phyloP scores from a whole-genome alignment of 768 basidiomycete species.

The Auriscalpium vulgare region DNA sequence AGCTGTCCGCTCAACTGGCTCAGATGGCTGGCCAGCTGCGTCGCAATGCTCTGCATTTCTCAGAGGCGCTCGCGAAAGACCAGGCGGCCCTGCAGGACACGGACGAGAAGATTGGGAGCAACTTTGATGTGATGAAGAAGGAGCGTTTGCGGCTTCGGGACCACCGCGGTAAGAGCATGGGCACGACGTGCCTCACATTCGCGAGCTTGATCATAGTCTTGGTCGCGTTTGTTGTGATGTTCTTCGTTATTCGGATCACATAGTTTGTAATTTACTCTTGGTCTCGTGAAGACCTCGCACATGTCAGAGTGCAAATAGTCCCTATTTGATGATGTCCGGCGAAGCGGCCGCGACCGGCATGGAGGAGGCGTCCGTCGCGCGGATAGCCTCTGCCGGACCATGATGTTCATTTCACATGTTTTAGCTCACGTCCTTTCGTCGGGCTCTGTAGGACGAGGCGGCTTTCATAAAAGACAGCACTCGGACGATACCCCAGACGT shows the following conservation, averaged over 20 bases:
- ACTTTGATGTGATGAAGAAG: constrained; percentile 59
- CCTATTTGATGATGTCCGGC: too few species aligned
- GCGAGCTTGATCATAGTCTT: constrained; percentile 53
- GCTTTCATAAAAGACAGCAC: too few species aligned
- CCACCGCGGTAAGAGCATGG: constrained; percentile 37
- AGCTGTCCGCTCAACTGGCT: constrained; percentile 66
- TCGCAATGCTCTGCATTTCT: constrained; percentile 74
- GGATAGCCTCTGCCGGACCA: too few species aligned
- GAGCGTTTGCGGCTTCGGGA: constrained; percentile 45
- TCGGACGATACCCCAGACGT: too few species aligned
- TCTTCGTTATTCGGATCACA: constrained; percentile 64
- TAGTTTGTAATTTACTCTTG: constrained; percentile 1
- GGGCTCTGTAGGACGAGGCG: too few species aligned
- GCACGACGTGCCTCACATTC: constrained; percentile 48
- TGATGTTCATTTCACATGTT: too few species aligned
- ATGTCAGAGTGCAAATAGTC: too few species aligned
- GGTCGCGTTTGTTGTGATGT: constrained; percentile 63
- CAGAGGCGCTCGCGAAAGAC: constrained; percentile 65
- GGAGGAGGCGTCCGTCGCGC: too few species aligned
- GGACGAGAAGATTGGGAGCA: constrained; percentile 65
- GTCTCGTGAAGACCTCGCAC: too few species aligned
- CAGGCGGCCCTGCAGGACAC: constrained; percentile 60
- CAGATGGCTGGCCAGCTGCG: constrained; percentile 87
- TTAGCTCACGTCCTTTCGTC: too few species aligned
- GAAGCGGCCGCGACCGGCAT: too few species aligned